Evolutionary conservation across 225 moss, liverwort and hornwort species (phyloP), one percentile per base, ranked within the genome.

Genomic region (Asterella californica): DNA sequence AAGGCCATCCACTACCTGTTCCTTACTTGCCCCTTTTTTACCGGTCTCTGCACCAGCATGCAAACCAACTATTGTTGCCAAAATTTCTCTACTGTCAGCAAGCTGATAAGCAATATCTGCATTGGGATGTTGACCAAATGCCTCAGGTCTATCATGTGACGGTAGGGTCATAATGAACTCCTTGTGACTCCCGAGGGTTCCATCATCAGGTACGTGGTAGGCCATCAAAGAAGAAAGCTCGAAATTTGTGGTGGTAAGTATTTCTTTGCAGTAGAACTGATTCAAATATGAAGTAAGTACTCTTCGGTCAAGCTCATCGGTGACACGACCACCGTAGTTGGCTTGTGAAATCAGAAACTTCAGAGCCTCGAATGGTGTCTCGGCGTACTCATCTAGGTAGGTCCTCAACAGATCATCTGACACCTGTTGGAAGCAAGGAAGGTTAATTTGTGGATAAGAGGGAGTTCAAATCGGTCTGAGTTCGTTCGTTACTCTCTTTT

Each of bases 321-420:
- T 94, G 14, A 94, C 94, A 33, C 94, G 83, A 4, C 94, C 94
- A 71, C 94, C 94, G 78, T 94, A 94, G 36, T 94, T 94, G 9
- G 94, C 94, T 82, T 94, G 89, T 34, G 94, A 94, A 63, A 94
- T 94, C 75, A 94, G 83, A 75, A 94, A 94, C 72, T 94, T 94
- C 0, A 94, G 83, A 48, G 94, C 90, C 75, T 94, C 94, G 72
- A 90, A 94, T 9, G 94, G 94, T 1, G 94, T 94, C 75, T 94
- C 90, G 27, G 85, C 90, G 27, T 94, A 94, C 74, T 91, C 89
- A 49, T 94, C 94, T 37, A 94, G 77, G 59, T 94, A 94, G 5
- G 90, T 88, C 63, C 71, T 90, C 24, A 94, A 75, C 24, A 94
- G 71, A 70, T 94, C 94, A 74, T 94, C 90, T 0, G 94, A 94